phyloP scores from a whole-genome alignment of 495 filamentous ascomycete genomes.

The Lasiosphaeris hirsuta region DNA sequence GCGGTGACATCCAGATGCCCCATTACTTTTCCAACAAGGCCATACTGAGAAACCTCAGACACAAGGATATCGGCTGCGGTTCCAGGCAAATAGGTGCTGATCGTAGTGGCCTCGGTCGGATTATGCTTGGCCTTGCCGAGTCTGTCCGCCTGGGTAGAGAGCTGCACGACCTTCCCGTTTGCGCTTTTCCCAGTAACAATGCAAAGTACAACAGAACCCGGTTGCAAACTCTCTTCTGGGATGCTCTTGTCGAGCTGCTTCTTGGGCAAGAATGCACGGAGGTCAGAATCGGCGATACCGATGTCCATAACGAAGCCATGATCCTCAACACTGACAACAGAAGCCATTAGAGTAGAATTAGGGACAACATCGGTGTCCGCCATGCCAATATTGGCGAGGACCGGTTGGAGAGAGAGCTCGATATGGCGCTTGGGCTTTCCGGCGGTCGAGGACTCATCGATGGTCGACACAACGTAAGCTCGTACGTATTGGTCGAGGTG shows the following conservation, averaged over 20 bases:
- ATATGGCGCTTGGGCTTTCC: slow-evolving; percentile 74
- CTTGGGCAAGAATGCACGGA: slow-evolving; percentile 84
- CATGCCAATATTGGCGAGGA: slow-evolving; percentile 70
- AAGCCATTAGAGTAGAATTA: slow-evolving; percentile 77
- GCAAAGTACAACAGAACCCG: slow-evolving; percentile 78
- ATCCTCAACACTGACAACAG: slow-evolving; percentile 86
- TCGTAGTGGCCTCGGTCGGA: slow-evolving; percentile 73
- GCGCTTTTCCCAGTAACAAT: slow-evolving; percentile 70
- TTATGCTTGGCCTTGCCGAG: slow-evolving; percentile 65
- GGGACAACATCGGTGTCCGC: slow-evolving; percentile 63
- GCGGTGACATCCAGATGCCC: slow-evolving; percentile 85
- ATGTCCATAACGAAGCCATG: slow-evolving; percentile 94
- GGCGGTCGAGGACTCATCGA: slow-evolving; percentile 47
- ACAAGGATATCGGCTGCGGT: slow-evolving; percentile 83
- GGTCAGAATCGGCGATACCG: slow-evolving; percentile 60
- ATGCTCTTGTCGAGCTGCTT: slow-evolving; percentile 70
- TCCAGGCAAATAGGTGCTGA: slow-evolving; percentile 86
- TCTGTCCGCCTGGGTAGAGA: slow-evolving; percentile 70
- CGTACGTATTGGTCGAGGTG: slow-evolving; percentile 84
- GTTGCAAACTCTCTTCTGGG: slow-evolving; percentile 58
- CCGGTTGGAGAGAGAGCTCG: slow-evolving; percentile 77
- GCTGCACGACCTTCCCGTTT: slow-evolving; percentile 78
- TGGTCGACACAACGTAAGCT: slow-evolving; percentile 74
- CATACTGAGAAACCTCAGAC: slow-evolving; percentile 61
- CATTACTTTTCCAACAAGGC: slow-evolving; percentile 78